These are phyloP conservation scores for Myxozyma sirexii DNA, from an alignment of 805 yeast genomes.

Conservation along the genomic window DNA sequence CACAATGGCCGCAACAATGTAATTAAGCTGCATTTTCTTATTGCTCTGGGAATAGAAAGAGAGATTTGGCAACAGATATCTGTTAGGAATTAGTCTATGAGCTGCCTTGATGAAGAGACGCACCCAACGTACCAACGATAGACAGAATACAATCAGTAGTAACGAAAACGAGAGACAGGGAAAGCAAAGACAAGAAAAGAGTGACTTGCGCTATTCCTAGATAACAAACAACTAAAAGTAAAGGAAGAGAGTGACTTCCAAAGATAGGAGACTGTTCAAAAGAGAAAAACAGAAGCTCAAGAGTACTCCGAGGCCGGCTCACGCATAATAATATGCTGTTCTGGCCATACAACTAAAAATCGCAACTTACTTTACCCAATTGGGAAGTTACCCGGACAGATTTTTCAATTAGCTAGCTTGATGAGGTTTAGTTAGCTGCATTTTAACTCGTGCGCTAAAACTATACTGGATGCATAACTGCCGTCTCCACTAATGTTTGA, in stretches of 20 bases:
- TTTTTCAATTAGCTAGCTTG: background rate
- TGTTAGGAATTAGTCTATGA: too few species aligned
- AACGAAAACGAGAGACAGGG: slow-evolving; percentile 1
- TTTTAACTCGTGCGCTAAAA: background rate
- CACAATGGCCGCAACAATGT: background rate
- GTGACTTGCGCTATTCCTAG: background rate
- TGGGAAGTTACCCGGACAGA: slow-evolving; percentile 11
- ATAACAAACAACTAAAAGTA: background rate
- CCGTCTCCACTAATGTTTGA: background rate
- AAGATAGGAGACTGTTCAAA: background rate
- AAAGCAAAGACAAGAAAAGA: background rate
- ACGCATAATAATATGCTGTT: too few species aligned
- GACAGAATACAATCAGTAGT: background rate
- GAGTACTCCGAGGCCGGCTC: background rate
- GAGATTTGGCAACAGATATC: background rate
- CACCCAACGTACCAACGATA: background rate
- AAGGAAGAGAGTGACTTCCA: background rate
- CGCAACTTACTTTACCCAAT: background rate
- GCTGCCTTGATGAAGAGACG: too few species aligned
- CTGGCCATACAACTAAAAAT: too few species aligned
- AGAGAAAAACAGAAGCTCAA: background rate
- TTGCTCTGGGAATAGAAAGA: background rate
- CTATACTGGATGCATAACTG: background rate
- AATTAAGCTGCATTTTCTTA: slow-evolving; percentile 13
- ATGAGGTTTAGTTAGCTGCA: background rate